phyloP scores from a whole-genome alignment of 805 yeast genomes.

The Diddensiella santjacobensis region DNA sequence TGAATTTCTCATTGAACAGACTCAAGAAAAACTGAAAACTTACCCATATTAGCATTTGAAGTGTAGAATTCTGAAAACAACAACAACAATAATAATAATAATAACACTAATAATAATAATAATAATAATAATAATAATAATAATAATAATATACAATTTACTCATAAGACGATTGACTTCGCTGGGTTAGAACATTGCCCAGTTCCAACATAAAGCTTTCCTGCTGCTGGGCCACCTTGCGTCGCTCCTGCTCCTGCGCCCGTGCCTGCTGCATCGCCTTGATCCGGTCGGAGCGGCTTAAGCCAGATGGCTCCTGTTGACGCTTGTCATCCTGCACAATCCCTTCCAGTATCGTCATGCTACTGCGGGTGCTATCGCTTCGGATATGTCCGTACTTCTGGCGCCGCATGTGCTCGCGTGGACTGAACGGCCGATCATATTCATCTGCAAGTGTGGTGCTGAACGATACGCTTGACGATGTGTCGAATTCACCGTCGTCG shows the following conservation, averaged over 20 bases:
- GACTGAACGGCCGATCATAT: conserved; percentile 11
- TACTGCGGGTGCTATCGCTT: conserved; percentile 8
- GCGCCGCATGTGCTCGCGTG: conserved; percentile 11
- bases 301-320: neutral
- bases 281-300: conserved; percentile 25
- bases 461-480: neutral
- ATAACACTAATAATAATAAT: neutral
- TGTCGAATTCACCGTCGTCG: conserved; percentile 1
- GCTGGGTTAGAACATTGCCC: conserved; percentile 21
- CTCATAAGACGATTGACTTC: conserved; percentile 1
- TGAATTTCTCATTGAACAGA: neutral
- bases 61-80: too few species aligned
- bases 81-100: too few species aligned
- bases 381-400: conserved; percentile 14
- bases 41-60: neutral
- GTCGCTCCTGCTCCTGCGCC: conserved; percentile 17
- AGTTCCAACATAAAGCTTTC: conserved; percentile 25
- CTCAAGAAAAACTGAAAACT: neutral
- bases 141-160: too few species aligned
- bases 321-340: conserved; percentile 21
- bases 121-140: too few species aligned
- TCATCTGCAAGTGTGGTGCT: conserved; percentile 12
- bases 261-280: conserved; percentile 22
- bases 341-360: conserved; percentile 26
- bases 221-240: conserved; percentile 15